Conservation (phyloP, 331 rosid genomes). For the Pyrus hybrid region DNA sequence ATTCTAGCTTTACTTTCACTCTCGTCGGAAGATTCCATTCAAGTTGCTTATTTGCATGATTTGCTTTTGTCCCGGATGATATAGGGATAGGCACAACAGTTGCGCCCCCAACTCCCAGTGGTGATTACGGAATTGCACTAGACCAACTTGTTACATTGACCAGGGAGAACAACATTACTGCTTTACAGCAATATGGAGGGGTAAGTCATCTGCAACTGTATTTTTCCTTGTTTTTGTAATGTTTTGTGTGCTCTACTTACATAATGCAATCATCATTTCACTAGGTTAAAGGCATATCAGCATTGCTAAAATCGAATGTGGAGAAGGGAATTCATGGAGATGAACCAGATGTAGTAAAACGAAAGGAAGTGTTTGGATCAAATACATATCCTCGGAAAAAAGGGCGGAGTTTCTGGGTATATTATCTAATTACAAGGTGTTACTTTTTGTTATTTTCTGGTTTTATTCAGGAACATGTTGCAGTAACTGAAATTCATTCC, state of each 20-base stretch:
- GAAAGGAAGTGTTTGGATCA: constrained; percentile 80
- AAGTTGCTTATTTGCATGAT: constrained; percentile 10
- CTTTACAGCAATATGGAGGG: constrained; percentile 74
- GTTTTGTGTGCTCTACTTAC: neutral
- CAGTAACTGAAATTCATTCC: constrained; percentile 6
- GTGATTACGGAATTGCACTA: constrained; percentile 55
- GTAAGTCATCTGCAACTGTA: constrained; percentile 32
- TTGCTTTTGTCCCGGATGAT: constrained; percentile 16
- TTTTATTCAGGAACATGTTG: neutral
- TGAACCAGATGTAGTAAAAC: constrained; percentile 45
- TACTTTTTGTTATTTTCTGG: neutral
- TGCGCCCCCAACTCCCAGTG: constrained; percentile 33
- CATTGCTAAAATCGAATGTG: constrained; percentile 47
- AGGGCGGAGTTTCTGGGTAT: constrained; percentile 89
- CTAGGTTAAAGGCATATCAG: constrained; percentile 67
- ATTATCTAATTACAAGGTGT: neutral
- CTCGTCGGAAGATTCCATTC: constrained; percentile 2
- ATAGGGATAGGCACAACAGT: constrained; percentile 34
- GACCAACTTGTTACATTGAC: constrained; percentile 75
- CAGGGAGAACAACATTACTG: constrained; percentile 58
- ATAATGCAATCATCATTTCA: constrained; percentile 2
- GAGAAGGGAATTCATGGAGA: constrained; percentile 71
- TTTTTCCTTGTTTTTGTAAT: constrained; percentile 3
- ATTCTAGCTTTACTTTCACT: neutral
- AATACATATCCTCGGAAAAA: constrained; percentile 94